Percentiles rank a stretch among this genome's conserved stretches.
These are phyloP conservation scores for Ogataea saltuana DNA, from an alignment of 805 yeast species.

Conservation along the genomic window DNA sequence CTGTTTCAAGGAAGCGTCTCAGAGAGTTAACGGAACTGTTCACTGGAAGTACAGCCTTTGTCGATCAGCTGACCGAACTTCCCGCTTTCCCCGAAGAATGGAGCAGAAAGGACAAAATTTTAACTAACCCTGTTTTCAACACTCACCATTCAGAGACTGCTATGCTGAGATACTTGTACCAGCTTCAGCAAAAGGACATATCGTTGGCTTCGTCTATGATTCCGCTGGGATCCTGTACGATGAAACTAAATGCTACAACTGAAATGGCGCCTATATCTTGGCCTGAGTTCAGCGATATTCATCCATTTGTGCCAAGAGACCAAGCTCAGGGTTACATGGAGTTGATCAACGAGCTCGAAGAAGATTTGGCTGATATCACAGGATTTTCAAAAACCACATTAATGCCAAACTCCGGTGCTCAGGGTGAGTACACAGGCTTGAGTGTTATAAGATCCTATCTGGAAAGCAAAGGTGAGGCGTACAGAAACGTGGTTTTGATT, in stretches of 20 bases:
- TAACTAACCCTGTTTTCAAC: conserved; percentile 79
- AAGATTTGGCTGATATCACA: conserved; percentile 86
- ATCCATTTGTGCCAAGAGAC: conserved; percentile 88
- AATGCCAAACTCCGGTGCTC: conserved; percentile 98
- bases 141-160: conserved; percentile 92
- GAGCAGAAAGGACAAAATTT: conserved; percentile 57
- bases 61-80: conserved; percentile 32
- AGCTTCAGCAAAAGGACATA: conserved; percentile 81
- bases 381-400: conserved; percentile 89
- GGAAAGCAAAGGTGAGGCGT: conserved; percentile 64
- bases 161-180: conserved; percentile 86
- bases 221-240: conserved; percentile 96
- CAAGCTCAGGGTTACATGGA: conserved; percentile 89
- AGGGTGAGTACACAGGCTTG: conserved; percentile 95
- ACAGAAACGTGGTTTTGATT: conserved; percentile 85
- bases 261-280: conserved; percentile 93
- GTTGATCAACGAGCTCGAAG: conserved; percentile 72
- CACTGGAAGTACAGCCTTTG: conserved; percentile 39
- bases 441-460: conserved; percentile 81
- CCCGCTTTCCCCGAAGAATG: conserved; percentile 53
- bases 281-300: conserved; percentile 87
- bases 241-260: conserved; percentile 94
- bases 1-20: conserved; percentile 67
- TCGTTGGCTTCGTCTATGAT: conserved; percentile 97
- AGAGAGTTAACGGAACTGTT: conserved; percentile 58